phyloP scores from a whole-genome alignment of 306 rosid genomes.

The Abrus pulchellus region DNA sequence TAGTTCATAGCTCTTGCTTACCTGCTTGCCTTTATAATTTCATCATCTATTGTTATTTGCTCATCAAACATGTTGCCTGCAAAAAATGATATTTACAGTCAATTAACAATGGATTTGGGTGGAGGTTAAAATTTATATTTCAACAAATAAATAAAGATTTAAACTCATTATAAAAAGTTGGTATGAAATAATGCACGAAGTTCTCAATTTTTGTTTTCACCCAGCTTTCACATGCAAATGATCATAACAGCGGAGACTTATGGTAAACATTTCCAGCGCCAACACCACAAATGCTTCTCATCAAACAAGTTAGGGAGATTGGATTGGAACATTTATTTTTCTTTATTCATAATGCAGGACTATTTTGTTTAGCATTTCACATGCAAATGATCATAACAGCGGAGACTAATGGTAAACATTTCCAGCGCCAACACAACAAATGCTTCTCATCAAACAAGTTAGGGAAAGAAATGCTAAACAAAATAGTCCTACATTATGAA shows the following conservation, averaged over 20 bases:
- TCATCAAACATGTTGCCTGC: slow-evolving; percentile 57
- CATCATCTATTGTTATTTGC: slow-evolving; percentile 48
- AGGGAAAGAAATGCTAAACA: slow-evolving; percentile 12
- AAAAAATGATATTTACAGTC: slow-evolving; percentile 38
- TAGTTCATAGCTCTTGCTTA: slow-evolving; percentile 32
- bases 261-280: slow-evolving; percentile 16
- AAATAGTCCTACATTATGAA: slow-evolving; percentile 11
- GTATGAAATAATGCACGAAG: neutral
- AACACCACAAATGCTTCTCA: neutral
- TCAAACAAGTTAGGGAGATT: neutral
- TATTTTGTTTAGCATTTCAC: slow-evolving; percentile 20
- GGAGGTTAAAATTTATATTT: neutral
- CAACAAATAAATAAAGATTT: neutral
- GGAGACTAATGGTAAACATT: too few species aligned
- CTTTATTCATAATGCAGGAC: neutral
- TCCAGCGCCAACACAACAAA: too few species aligned
- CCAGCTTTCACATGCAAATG: slow-evolving; percentile 26
- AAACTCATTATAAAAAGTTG: neutral
- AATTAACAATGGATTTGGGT: slow-evolving; percentile 27
- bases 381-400: too few species aligned
- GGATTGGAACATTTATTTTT: slow-evolving; percentile 29
- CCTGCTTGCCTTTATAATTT: slow-evolving; percentile 59
- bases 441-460: neutral
- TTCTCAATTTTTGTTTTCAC: neutral
- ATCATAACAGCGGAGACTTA: neutral